A percentile compares a stretch with the other conserved stretches of the same genome.
phyloP scores from a whole-genome alignment of 2,329 filamentous ascomycete species.

The Paracoccidioides lutzii region DNA sequence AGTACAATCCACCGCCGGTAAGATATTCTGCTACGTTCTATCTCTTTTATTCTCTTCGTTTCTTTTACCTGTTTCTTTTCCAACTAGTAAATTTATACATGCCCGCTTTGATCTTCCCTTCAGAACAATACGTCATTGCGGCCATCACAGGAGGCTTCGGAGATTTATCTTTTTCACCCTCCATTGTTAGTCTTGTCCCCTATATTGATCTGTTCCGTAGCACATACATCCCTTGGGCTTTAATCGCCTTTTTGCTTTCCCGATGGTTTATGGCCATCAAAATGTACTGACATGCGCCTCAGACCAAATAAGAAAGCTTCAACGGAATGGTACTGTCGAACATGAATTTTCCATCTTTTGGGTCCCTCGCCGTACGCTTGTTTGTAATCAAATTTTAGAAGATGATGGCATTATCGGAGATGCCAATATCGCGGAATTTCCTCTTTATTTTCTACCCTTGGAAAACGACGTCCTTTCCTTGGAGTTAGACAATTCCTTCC shows the following conservation, averaged over 20 bases:
- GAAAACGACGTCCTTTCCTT: conserved; percentile 85
- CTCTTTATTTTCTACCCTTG: conserved; percentile 78
- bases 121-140: conserved; percentile 16
- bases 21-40: conserved; percentile 27
- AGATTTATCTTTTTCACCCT: conserved; percentile 40
- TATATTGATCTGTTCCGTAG: conserved; percentile 29
- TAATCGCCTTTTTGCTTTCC: conserved; percentile 20
- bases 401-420: conserved; percentile 88
- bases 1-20: conserved; percentile 79
- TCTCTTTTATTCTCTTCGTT: conserved; percentile 4
- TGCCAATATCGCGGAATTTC: conserved; percentile 74
- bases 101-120: neutral
- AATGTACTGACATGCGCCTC: conserved; percentile 42
- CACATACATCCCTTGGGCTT: conserved; percentile 34
- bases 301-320: conserved; percentile 87
- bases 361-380: conserved; percentile 80
- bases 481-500: conserved; percentile 76
- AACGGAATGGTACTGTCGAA: conserved; percentile 73
- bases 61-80: conserved; percentile 5
- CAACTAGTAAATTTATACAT: neutral
- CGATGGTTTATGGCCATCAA: conserved; percentile 40
- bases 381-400: conserved; percentile 84
- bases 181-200: conserved; percentile 46
- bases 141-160: conserved; percentile 50
- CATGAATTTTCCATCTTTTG: conserved; percentile 97